These are phyloP conservation scores for Jamesozyma spencerorum DNA, from an alignment of 805 yeast species.

Conservation along the genomic window DNA sequence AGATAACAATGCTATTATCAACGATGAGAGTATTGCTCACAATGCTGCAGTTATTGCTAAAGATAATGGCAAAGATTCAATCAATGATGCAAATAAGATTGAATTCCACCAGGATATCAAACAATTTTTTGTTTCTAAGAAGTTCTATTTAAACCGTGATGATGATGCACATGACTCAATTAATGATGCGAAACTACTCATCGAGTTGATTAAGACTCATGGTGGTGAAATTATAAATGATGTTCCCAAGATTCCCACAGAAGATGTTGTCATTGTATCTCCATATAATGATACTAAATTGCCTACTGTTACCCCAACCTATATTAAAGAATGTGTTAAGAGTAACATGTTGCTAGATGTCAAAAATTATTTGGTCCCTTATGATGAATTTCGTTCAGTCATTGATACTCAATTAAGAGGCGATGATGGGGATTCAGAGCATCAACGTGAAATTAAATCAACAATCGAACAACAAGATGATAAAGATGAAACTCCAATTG, in stretches of 20 bases:
- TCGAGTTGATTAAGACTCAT: constrained; percentile 11
- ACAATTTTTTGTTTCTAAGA: constrained; percentile 8
- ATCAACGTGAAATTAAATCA: not conserved
- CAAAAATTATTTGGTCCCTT: constrained; percentile 24
- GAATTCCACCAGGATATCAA: not conserved
- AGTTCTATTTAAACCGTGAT: constrained; percentile 20
- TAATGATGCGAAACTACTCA: constrained; percentile 16
- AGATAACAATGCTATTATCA: too few species aligned
- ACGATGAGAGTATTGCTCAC: not conserved
- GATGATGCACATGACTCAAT: constrained; percentile 19
- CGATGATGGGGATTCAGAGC: constrained; percentile 5
- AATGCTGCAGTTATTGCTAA: not conserved
- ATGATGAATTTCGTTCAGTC: constrained; percentile 19
- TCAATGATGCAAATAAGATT: too few species aligned
- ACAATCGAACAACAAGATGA: not conserved
- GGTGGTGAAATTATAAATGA: constrained; percentile 21
- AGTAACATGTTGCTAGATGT: constrained; percentile 14
- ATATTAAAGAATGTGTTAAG: constrained; percentile 22
- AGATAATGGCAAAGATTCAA: not conserved
- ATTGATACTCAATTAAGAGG: constrained; percentile 17
- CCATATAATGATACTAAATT: constrained; percentile 24
- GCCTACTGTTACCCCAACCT: constrained; percentile 27
- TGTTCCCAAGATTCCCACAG: constrained; percentile 13
- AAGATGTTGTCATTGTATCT: constrained; percentile 21
- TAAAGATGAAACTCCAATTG: not conserved